phyloP scores from a whole-genome alignment of 345 rosid genomes.

The Aethionema arabicum region DNA sequence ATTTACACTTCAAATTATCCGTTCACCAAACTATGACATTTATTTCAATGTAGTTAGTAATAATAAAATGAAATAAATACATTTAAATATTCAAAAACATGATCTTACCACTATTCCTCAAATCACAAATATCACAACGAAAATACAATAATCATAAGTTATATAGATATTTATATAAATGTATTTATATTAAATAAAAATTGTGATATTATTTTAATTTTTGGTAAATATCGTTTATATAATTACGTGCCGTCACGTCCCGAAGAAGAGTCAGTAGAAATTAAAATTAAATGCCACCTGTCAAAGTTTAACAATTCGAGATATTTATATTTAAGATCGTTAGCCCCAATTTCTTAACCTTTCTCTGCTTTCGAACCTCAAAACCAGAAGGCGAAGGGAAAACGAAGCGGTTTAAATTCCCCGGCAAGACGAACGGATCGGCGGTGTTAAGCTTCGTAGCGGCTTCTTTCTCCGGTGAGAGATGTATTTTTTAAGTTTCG shows the following conservation, averaged over 20 bases:
- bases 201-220: not conserved
- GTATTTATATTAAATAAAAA: no score
- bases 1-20: slow-evolving; percentile 7
- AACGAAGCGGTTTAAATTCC: slow-evolving; percentile 18
- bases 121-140: not conserved
- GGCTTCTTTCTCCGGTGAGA: slow-evolving; percentile 20
- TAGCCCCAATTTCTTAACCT: slow-evolving; percentile 20
- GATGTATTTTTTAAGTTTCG: slow-evolving; percentile 18
- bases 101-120: not conserved
- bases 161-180: no score
- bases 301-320: slow-evolving; percentile 3
- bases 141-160: not conserved
- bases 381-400: slow-evolving; percentile 21
- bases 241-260: slow-evolving; percentile 41
- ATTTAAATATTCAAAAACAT: not conserved
- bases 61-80: not conserved
- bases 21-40: slow-evolving; percentile 22
- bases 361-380: slow-evolving; percentile 27
- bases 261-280: slow-evolving; percentile 25
- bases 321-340: slow-evolving; percentile 29
- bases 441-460: slow-evolving; percentile 14
- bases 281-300: slow-evolving; percentile 19
- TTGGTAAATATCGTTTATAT: not conserved
- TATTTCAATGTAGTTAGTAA: slow-evolving; percentile 17
- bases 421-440: slow-evolving; percentile 15